Base-by-base conservation (phyloP, 768 basidiomycete species). In the Kondoa malvinella region DNA sequence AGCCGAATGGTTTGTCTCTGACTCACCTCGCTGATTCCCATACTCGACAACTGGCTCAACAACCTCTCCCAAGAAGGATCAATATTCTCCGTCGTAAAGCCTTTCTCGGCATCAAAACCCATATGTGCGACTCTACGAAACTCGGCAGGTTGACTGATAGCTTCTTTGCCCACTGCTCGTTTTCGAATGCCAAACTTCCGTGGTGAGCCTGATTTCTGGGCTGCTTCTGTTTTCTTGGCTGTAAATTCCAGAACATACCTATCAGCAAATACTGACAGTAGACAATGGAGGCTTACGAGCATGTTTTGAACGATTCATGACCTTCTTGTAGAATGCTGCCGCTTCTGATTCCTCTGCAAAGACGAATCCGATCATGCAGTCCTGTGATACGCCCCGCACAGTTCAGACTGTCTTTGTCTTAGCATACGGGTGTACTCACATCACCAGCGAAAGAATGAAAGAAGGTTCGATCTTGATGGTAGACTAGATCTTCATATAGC, bases 101-200 rank as follows among this genome's bases (percentile, higher is more conserved):
- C 94, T 29, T 85, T 83, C 71, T 94, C 85, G 0, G 83, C 76
- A 73, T 95, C 88, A 76, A 87, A 95, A 15, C 92, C 92, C 88
- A 99, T 94, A 75, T 96, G 92, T 0, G 87, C 90, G 57, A 95
- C 82, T 74, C 96, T 92, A 67, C 83, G 82, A 80, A 96, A 96
- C 0, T 79, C 76, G 2, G 84, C 83, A 1, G 92, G 92, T 0
- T 81, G 87, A 14, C 90, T 92, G 62, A 97, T 96, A 81, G 87
- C 83, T 0, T 89, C 87, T 77, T 95, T 96, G 79, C 94, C 87
- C 68, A 96, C 88, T 77, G 85, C 87, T 60, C 88, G 87, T 71
- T 21, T 66, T 50, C 57, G 69, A 69, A 64, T 72, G 66, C 57
- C 71, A 61, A 1, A 15, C 14, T 21, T 67, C 34, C 12, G 2